Conservation (phyloP, 2,329 filamentous ascomycete genomes). For the Penicillium expansum region DNA sequence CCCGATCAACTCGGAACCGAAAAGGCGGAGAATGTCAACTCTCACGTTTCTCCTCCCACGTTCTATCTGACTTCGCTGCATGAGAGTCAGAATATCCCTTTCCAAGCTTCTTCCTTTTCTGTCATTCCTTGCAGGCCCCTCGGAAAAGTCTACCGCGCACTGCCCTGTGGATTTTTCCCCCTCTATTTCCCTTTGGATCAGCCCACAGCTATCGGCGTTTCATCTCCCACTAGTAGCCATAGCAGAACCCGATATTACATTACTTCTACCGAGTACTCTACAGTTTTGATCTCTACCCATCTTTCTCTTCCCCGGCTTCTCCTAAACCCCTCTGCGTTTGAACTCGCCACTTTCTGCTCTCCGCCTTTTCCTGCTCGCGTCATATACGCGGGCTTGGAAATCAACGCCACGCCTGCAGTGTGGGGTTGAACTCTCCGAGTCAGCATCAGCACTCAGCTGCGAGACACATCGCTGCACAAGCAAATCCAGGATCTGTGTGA, state of each 20-base stretch:
- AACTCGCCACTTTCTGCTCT: slow-evolving; percentile 13
- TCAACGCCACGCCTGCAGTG: slow-evolving; percentile 11
- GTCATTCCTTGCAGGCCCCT: not conserved
- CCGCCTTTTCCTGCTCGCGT: not conserved
- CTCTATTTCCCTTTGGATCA: not conserved
- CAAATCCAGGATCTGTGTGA: slow-evolving; percentile 7
- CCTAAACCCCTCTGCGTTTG: slow-evolving; percentile 7
- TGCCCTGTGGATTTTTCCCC: not conserved
- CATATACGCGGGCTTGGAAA: not conserved
- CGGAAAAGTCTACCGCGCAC: slow-evolving; percentile 2
- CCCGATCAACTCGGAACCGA: not conserved
- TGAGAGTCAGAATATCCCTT: not conserved
- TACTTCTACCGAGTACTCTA: too few relatives aligned
- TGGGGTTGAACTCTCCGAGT: slow-evolving; percentile 7
- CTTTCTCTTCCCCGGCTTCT: not conserved
- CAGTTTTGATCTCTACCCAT: not conserved
- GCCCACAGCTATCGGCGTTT: not conserved
- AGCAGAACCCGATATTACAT: not conserved
- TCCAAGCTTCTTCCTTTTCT: not conserved
- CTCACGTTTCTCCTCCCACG: slow-evolving; percentile 6
- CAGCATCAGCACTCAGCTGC: slow-evolving; percentile 8
- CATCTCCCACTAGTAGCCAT: not conserved
- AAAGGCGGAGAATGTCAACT: not conserved
- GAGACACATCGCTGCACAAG: not conserved
- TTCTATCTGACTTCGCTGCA: slow-evolving; percentile 1